Evolutionary conservation across 768 basidiomycete species (phyloP).

Genomic region (Phallus indusiatus): DNA sequence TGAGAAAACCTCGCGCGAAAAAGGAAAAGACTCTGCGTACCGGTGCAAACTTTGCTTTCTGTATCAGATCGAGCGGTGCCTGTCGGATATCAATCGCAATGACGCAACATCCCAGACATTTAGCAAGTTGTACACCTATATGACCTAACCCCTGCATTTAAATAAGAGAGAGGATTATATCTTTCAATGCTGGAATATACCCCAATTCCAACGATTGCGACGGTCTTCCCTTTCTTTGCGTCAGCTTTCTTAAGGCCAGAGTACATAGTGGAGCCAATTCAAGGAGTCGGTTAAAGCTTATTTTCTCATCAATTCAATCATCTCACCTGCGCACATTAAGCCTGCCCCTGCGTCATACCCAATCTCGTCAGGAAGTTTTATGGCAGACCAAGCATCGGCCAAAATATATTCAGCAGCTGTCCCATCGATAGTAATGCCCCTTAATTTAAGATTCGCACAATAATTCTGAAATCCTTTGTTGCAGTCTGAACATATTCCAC

Average conservation of each 20-base stretch:
- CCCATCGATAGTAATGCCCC: neutral
- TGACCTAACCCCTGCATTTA: constrained; percentile 1
- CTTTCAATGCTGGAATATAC: neutral
- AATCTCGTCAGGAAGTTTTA: neutral
- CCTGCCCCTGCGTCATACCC: neutral
- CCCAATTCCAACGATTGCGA: constrained; percentile 1
- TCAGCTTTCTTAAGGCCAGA: neutral
- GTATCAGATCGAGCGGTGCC: neutral
- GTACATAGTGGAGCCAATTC: neutral
- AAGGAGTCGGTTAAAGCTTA: neutral
- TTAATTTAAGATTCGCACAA: neutral
- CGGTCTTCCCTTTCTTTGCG: neutral
- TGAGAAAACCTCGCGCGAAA: neutral
- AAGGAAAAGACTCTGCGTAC: neutral
- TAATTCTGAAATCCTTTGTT: neutral
- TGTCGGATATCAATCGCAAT: constrained; percentile 1
- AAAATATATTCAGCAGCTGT: constrained; percentile 5
- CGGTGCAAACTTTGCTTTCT: neutral
- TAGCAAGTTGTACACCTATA: constrained; percentile 2
- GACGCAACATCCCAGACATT: neutral
- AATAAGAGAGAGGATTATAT: neutral
- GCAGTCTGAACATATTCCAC: constrained; percentile 1
- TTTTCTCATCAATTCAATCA: neutral
- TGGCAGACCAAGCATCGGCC: neutral
- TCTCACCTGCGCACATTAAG: constrained; percentile 4